Percentiles rank a stretch among this genome's conserved stretches.
phyloP scores from a whole-genome alignment of 106 monocot genomes.

The Chionographis japonica region DNA sequence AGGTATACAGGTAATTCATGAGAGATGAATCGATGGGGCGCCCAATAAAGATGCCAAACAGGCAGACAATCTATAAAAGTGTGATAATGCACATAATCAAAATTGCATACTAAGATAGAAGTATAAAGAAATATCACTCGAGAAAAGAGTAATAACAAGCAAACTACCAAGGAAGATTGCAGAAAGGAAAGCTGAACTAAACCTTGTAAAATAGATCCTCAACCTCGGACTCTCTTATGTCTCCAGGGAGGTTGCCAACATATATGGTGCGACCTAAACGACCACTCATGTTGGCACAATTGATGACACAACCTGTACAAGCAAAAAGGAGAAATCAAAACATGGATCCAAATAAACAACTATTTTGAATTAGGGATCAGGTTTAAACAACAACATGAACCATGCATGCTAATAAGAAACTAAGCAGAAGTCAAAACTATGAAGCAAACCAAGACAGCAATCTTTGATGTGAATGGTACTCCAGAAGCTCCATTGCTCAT shows the following conservation, averaged over 20 bases:
- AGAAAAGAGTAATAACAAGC: background rate
- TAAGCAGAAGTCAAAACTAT: slow-evolving; percentile 28
- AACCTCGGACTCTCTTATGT: slow-evolving; percentile 68
- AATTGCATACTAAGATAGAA: background rate
- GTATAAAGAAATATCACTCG: background rate
- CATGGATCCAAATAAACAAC: background rate
- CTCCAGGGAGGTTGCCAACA: slow-evolving; percentile 83
- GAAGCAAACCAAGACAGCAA: slow-evolving; percentile 58
- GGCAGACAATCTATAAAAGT: no score
- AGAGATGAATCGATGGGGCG: no score
- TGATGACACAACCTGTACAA: slow-evolving; percentile 12
- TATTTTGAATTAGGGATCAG: background rate
- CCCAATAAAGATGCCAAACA: no score
- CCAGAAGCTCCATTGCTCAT: slow-evolving; percentile 65
- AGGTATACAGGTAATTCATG: no score
- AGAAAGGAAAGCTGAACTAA: slow-evolving; percentile 5
- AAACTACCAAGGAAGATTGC: background rate
- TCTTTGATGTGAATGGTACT: slow-evolving; percentile 47
- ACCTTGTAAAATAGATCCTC: slow-evolving; percentile 94
- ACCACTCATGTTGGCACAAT: slow-evolving; percentile 46
- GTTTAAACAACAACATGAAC: no score
- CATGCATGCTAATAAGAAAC: background rate
- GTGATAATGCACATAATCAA: no score
- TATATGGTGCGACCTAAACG: slow-evolving; percentile 66
- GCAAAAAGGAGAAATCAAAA: background rate